Base-by-base conservation (phyloP, 257 asterid genomes). In the Plectranthus barbatus region DNA sequence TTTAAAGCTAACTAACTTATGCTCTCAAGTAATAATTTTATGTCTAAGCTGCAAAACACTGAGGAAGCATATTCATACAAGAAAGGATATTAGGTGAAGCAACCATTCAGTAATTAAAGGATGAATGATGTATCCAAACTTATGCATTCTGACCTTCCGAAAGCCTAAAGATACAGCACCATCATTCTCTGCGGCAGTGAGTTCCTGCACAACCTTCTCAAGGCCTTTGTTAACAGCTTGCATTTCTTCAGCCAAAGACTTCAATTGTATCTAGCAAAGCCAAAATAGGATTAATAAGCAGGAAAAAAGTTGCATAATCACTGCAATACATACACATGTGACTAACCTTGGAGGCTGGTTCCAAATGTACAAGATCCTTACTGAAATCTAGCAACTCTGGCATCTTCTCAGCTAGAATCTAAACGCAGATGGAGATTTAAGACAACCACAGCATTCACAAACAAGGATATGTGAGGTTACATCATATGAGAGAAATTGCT, bases 201-300 rank as follows among this genome's bases (percentile, higher is more conserved):
- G 92, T 83, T 91, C 98, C 73, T 86, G 96, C 70, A 88, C 96
- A 69, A 91, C 96, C 82, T 88, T 91, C 80, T 88, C 96, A 69
- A 91, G 98, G 76, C 98, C 98, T 79, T 91, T 91, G 82, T 83
- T 84, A 66, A 86, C 95, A 72, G 98, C 98, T 86, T 91, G 96
- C 96, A 91, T 91, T 84, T 91, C 98, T 76, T 91, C 98, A 68
- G 98, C 98, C 84, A 91, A 79, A 51, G 96, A 83, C 80, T 91
- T 91, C 76, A 91, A 75, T 86, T 86, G 95, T 75, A 88, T 91
- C 98, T 91, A 68, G 53, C 39, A 50, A 58, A 65, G 68, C 70
- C 74, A 74, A 64, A 61, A n/a, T 56, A 50, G 69, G 67, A 71
- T 58, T 29, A 74, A 66, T 58, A 73, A 62, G 67, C 33, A 56